Evolutionary conservation across 1,139 yeast species (phyloP), one percentile per base, ranked within the genome.

Genomic region (Suhomyces atakaporum): DNA sequence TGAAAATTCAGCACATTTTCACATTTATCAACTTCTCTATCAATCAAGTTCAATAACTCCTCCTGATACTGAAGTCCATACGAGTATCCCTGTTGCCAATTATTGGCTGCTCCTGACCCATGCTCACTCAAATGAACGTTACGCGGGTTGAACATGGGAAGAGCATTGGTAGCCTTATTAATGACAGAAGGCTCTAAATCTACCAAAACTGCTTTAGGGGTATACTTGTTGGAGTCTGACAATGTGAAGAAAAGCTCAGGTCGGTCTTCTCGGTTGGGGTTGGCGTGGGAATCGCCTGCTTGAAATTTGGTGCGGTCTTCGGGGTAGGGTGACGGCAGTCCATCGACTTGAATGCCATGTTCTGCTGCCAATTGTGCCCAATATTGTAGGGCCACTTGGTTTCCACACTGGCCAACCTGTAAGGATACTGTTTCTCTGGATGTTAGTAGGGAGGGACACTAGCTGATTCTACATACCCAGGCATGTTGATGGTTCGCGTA

Each of bases 161-260:
- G 74, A 18, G 73, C 66, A 37, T 72, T 68, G 18, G 69, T 55
- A 27, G 87, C 80, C 42, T 84, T 81, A 42, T 76, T 74, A 31
- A 92, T 77, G 2, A 90, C 97, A 13, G 96, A 78, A 0, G 98
- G 97, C 57, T 92, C 98, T 45, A 90, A 65, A 60, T 92, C 98
- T 6, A 92, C 68, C 45, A 92, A 66, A 5, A 94, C 59, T 0
- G 97, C 84, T 40, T 97, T 73, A 2, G 98, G 98, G 0, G 95
- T 87, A 56, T 83, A 92, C 41, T 81, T 79, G 42, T 83, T 82
- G 13, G 61, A 49, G 51, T 83, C 95, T 24, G 84, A 81, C 41
- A 80, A 72, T 35, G 84, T 85, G 67, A 89, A 94, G 59, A 90
- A 92, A 15, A 87, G 78, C 46, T 84, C 90, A 3, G 95, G 84